Evolutionary conservation across 140 eudicot genomes (phyloP), one percentile per base, ranked within the genome.

Genomic region (Bidens hawaiensis): DNA sequence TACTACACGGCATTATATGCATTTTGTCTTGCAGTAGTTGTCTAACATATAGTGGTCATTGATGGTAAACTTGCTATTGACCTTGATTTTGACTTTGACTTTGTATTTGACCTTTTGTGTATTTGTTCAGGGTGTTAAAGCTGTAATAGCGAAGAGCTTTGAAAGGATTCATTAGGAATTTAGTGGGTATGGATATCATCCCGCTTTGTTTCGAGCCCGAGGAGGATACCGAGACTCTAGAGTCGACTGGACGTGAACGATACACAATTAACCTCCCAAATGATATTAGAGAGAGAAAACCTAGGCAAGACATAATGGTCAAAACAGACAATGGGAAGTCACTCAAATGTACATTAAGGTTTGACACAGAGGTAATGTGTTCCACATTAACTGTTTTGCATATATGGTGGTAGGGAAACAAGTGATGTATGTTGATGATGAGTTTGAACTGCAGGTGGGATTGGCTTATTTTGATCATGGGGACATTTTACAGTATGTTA

Each of bases 131-230:
- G 88, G 88, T 30, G 85, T 84, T 34, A 81, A 84, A 78, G 94
- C 85, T 27, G 94, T 81, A 47, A 84, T 78, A 31, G 85, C 81
- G 1, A 84, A 75, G 47, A 72, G 83, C 73, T 84, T 84, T 66
- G 83, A 84, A 62, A 84, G 87, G 57, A 84, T 81, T 64, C 85
- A 84, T 51, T 72, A 84, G 87, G 50, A 84, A 81, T 68, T 74
- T 81, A 57, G 94, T 67, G 0, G 88, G 86, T 1, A 85, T 85
- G 94, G 85, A 83, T 13, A 74, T 85, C 6, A 70, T 85, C 24
- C 86, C 89, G 42, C 85, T 85, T 9, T 82, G 94, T 67, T 85
- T 85, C 76, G 73, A 74, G 76, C 57, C 84, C 22, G 86, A 80
- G 50, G 86, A 85, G 64, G 88, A 85, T 65, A 83, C 84, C 1